Base-by-base conservation (phyloP, 2,329 filamentous ascomycete genomes). In the Penicillium sp. region DNA sequence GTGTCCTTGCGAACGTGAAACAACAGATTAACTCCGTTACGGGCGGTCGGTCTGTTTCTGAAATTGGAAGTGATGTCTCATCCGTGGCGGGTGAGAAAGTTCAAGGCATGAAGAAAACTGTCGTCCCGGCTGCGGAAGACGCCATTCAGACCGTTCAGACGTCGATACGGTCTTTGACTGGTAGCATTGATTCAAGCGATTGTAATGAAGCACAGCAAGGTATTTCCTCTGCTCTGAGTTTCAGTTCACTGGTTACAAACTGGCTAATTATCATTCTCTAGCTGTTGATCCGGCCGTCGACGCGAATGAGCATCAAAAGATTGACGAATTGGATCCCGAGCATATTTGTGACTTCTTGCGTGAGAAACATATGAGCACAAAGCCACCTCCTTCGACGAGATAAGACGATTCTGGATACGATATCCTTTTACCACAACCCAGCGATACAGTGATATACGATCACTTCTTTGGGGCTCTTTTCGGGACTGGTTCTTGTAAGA, bases 291-390 rank as follows among this genome's bases (percentile, higher is more conserved):
- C 33, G n/a, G 40, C 42, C 12, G 30, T 41, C 5, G 42, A 52
- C 18, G 23, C 49, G 4, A 51, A 65, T 5, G 66, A 69, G 13
- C 47, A 51, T 18, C 49, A 62, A 9, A 23, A 41, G 7, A 68
- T 71, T 17, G 64, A 70, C 34, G 48, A 57, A 2, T 54, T 71
- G 60, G 61, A 66, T 8, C 54, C 56, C 24, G 68, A 69, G n/a
- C 59, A 58, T 34, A 55, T 72, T 7, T 64, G 60, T 17, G 69
- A 70, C 21, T 73, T 68, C 21, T 51, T 73, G 2, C 61, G 62
- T 46, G 62, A 68, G 8, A 65, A 62, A 45, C 60, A 71, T 43
- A 62, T 55, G 52, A 71, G 65, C 18, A 59, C 51, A 5, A 52
- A 55, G 12, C 46, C 39, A 26, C 42, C 45, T 7, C 49, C 27